These are phyloP conservation scores for Paxillus involutus DNA, from an alignment of 768 basidiomycete species.

Conservation along the genomic window DNA sequence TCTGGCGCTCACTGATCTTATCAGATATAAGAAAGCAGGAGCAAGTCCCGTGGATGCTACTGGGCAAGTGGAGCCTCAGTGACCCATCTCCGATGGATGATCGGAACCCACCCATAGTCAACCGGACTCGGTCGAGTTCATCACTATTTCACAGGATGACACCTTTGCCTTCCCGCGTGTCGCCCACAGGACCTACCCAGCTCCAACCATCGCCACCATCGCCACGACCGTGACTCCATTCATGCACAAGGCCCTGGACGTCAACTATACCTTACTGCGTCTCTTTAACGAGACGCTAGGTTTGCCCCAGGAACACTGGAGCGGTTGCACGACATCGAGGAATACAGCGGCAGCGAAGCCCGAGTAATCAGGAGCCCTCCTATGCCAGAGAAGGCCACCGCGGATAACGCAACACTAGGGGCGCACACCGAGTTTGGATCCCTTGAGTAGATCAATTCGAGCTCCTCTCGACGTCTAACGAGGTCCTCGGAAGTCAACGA, in stretches of 20 bases:
- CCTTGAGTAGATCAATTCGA: conserved; percentile 34
- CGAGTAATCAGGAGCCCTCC: conserved; percentile 53
- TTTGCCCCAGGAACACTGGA: conserved; percentile 50
- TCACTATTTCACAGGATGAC: conserved; percentile 72
- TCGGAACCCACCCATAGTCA: background rate
- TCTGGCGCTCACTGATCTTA: background rate
- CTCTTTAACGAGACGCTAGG: conserved; percentile 59
- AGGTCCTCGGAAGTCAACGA: too few species aligned
- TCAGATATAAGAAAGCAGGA: conserved; percentile 62
- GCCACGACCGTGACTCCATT: conserved; percentile 51
- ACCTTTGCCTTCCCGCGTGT: too few species aligned
- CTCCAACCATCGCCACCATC: too few species aligned
- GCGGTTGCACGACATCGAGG: conserved; percentile 42
- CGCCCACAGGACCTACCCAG: too few species aligned
- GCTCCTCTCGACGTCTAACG: background rate
- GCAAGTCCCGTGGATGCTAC: conserved; percentile 60
- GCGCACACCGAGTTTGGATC: conserved; percentile 75
- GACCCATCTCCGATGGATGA: background rate
- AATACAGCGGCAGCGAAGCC: conserved; percentile 57
- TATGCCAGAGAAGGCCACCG: conserved; percentile 21
- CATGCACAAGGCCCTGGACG: conserved; percentile 52
- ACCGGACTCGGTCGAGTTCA: conserved; percentile 58
- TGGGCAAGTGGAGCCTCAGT: conserved; percentile 32
- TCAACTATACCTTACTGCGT: conserved; percentile 52
- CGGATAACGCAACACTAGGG: conserved; percentile 47